Conservation (phyloP, 257 asterid genomes). For the Rhazya stricta region DNA sequence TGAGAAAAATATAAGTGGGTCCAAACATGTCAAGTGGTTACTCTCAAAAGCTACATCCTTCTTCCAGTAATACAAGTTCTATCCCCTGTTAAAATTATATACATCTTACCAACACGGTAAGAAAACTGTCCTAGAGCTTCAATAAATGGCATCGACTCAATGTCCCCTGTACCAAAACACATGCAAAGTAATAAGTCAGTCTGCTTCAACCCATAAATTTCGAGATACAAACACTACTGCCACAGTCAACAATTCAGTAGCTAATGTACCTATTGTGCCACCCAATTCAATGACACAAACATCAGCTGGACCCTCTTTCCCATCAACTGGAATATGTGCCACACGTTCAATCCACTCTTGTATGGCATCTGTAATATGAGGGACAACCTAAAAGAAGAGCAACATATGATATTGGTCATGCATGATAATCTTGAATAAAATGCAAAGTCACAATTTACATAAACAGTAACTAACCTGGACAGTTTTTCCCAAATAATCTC, state of each 20-base stretch:
- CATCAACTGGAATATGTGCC: conserved; percentile 42
- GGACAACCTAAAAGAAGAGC: conserved; percentile 36
- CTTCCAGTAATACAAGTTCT: not conserved
- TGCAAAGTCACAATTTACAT: not conserved
- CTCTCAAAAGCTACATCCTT: not conserved
- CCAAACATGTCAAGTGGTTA: conserved; percentile 7
- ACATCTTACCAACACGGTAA: conserved; percentile 68
- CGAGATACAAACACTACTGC: not conserved
- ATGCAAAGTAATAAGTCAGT: not conserved
- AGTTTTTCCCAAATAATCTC: conserved; percentile 46
- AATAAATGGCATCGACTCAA: conserved; percentile 90
- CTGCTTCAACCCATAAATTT: not conserved
- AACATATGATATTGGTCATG: conserved; percentile 1
- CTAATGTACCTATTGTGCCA: conserved; percentile 36
- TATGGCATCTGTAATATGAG: conserved; percentile 51
- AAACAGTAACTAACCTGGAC: conserved; percentile 37
- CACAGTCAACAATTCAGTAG: not conserved
- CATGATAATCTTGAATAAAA: not conserved
- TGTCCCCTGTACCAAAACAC: conserved; percentile 59
- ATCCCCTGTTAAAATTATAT: conserved; percentile 3
- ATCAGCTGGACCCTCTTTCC: conserved; percentile 48
- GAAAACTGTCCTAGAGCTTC: conserved; percentile 96
- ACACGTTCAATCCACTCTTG: conserved; percentile 48
- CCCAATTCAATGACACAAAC: conserved; percentile 57
- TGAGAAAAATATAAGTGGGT: conserved; percentile 27